phyloP scores from a whole-genome alignment of 257 asterid species.

The Thymus quinquecostatus region DNA sequence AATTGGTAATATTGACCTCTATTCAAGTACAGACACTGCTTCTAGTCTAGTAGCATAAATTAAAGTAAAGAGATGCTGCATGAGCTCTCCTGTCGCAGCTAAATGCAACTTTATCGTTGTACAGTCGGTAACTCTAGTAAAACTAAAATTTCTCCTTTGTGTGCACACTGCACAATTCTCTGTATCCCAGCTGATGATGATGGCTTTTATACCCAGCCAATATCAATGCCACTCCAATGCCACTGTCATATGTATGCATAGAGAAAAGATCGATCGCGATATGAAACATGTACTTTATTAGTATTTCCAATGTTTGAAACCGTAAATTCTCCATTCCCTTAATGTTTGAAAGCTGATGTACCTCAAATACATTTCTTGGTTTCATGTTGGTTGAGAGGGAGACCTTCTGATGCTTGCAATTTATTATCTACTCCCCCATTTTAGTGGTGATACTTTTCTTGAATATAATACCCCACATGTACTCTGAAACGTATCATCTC shows the following conservation, averaged over 20 bases:
- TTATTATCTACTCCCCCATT: no score
- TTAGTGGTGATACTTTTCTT: no score
- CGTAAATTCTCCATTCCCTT: background rate
- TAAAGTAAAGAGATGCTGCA: background rate
- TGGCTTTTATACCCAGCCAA: no score
- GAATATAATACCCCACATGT: no score
- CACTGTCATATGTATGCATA: background rate
- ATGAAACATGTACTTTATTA: background rate
- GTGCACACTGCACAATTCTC: background rate
- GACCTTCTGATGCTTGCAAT: no score
- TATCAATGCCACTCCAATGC: background rate
- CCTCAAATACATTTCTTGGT: background rate
- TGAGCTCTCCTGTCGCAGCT: background rate
- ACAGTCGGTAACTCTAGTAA: background rate
- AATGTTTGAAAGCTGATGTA: background rate
- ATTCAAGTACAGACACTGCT: conserved; percentile 36
- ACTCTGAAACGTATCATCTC: no score
- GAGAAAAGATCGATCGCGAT: no score
- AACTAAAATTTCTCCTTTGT: background rate
- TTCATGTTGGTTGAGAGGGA: background rate
- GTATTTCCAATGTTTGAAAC: background rate
- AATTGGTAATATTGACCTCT: conserved; percentile 89
- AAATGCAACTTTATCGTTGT: conserved; percentile 9
- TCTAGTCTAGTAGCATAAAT: conserved; percentile 21
- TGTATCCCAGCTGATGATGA: background rate